These are phyloP conservation scores for Calocera viscosa DNA, from an alignment of 768 basidiomycete genomes.

Conservation along the genomic window DNA sequence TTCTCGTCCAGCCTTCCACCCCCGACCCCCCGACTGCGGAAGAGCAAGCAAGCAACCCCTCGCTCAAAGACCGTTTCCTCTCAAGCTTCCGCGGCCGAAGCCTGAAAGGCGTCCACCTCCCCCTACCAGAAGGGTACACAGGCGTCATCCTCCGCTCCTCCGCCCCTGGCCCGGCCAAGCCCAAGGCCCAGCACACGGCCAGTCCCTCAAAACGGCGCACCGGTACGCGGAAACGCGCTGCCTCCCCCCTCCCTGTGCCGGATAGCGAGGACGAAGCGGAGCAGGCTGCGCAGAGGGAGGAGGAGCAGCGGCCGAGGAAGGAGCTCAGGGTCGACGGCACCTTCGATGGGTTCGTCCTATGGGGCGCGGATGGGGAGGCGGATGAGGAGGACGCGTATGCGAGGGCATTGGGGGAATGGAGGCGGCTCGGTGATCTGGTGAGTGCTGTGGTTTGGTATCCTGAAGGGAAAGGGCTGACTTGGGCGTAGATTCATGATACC, in stretches of 20 bases:
- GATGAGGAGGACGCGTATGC: constrained; percentile 64
- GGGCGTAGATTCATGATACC: neutral
- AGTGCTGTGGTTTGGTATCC: neutral
- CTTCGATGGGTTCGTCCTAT: constrained; percentile 45
- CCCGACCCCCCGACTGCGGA: neutral
- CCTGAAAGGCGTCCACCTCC: constrained; percentile 52
- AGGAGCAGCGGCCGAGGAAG: constrained; percentile 23
- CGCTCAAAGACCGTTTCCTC: constrained; percentile 32
- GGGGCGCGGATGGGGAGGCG: constrained; percentile 60
- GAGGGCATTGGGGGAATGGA: constrained; percentile 60
- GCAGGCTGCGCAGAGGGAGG: constrained; percentile 11
- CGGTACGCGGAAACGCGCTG: constrained; percentile 16
- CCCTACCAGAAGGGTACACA: constrained; percentile 51
- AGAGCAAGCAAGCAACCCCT: neutral
- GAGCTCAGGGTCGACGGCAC: constrained; percentile 11
- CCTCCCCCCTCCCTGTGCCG: neutral
- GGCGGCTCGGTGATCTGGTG: constrained; percentile 51
- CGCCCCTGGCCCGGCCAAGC: neutral
- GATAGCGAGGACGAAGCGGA: neutral
- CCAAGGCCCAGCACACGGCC: constrained; percentile 7
- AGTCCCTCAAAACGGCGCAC: constrained; percentile 16
- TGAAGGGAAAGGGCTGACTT: neutral
- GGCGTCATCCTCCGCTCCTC: constrained; percentile 45
- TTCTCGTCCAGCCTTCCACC: constrained; percentile 37
- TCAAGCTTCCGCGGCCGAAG: constrained; percentile 67